Evolutionary conservation across 1,284 basidiomycete species (phyloP).

Genomic region (Neolentinus lepideus): DNA sequence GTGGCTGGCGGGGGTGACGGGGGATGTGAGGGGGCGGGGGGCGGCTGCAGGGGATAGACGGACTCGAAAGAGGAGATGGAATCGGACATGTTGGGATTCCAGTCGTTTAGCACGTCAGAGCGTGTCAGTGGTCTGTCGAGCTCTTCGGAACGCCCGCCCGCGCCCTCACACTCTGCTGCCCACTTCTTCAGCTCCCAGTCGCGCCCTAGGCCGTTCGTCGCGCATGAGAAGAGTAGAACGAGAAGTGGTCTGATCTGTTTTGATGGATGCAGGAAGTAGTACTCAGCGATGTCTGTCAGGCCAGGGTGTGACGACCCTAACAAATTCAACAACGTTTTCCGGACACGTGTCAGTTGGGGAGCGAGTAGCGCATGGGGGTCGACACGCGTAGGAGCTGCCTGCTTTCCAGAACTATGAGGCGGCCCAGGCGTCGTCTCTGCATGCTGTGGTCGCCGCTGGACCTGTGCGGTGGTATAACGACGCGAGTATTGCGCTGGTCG

Average conservation of each 20-base stretch:
- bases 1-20: slow-evolving; percentile 31
- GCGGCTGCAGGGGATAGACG: slow-evolving; percentile 36
- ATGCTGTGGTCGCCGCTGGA: slow-evolving; percentile 4
- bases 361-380: slow-evolving; percentile 70
- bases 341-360: slow-evolving; percentile 70
- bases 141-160: slow-evolving; percentile 35
- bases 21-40: slow-evolving; percentile 29
- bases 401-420: slow-evolving; percentile 7
- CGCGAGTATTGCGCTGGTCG: background rate
- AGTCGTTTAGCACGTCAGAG: slow-evolving; percentile 77
- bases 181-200: slow-evolving; percentile 41
- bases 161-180: slow-evolving; percentile 36
- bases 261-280: slow-evolving; percentile 86
- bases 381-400: slow-evolving; percentile 15
- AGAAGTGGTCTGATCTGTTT: slow-evolving; percentile 91
- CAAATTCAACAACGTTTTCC: slow-evolving; percentile 70
- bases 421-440: background rate
- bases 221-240: slow-evolving; percentile 86
- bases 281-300: slow-evolving; percentile 84
- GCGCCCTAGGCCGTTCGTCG: slow-evolving; percentile 77
- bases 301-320: slow-evolving; percentile 87
- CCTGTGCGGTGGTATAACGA: background rate
- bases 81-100: slow-evolving; percentile 76
- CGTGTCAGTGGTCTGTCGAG: slow-evolving; percentile 69
- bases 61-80: slow-evolving; percentile 47